These are phyloP conservation scores for Cyberlindnera euphorbiae DNA, from an alignment of 805 yeast genomes.

Conservation along the genomic window DNA sequence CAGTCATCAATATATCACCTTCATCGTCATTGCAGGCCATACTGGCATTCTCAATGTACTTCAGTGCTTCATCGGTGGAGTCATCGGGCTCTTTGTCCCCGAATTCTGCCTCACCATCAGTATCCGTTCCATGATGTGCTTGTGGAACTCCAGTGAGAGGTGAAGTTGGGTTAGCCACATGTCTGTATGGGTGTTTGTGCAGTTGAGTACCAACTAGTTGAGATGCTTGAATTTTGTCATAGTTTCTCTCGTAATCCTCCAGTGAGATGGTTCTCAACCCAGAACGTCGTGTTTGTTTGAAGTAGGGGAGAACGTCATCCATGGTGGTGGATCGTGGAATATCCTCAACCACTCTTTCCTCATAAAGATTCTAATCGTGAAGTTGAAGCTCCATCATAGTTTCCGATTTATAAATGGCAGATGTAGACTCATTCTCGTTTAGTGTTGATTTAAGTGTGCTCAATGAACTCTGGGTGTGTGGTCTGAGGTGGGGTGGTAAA, in stretches of 20 bases:
- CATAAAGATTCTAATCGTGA: no score
- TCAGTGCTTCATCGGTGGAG: conserved; percentile 24
- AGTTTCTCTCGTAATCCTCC: conserved; percentile 19
- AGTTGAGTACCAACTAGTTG: neutral
- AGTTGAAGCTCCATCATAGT: no score
- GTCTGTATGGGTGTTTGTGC: neutral
- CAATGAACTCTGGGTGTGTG: conserved; percentile 10
- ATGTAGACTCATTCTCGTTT: conserved; percentile 7
- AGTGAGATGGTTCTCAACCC: conserved; percentile 20
- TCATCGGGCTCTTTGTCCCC: conserved; percentile 6
- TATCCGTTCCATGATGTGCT: no score
- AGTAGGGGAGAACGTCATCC: conserved; percentile 14
- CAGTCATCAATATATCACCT: conserved; percentile 11
- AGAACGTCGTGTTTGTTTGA: conserved; percentile 1
- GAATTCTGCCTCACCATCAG: neutral
- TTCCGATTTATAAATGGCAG: no score
- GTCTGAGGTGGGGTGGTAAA: conserved; percentile 25
- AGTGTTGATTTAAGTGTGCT: conserved; percentile 10
- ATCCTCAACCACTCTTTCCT: conserved; percentile 17
- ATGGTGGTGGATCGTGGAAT: conserved; percentile 22
- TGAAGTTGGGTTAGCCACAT: neutral
- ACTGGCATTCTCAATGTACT: conserved; percentile 17
- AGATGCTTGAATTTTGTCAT: conserved; percentile 8
- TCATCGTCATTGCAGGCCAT: conserved; percentile 4
- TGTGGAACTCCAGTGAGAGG: no score